phyloP scores from a whole-genome alignment of 2,329 filamentous ascomycete species.

The Trichoderma simmonsii region DNA sequence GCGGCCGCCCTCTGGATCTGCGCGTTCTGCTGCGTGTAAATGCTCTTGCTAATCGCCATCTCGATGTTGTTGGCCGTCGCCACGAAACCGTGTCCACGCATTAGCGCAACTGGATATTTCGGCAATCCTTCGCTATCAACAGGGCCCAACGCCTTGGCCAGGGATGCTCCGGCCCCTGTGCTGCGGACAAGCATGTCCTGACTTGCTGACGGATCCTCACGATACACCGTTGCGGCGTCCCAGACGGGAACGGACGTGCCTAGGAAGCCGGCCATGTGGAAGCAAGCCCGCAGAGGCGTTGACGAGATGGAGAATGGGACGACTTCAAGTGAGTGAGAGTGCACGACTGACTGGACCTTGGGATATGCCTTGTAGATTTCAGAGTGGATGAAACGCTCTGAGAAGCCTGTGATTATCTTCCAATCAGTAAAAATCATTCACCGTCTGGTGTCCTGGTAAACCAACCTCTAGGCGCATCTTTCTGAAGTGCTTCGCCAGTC shows the following conservation, averaged over 20 bases:
- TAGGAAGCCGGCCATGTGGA: constrained; percentile 9
- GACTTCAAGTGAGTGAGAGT: constrained; percentile 10
- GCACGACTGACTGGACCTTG: background rate
- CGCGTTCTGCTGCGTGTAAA: constrained; percentile 13
- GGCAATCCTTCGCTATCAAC: background rate
- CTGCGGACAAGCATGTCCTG: constrained; percentile 6
- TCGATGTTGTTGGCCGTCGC: constrained; percentile 7
- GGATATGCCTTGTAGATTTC: constrained; percentile 9
- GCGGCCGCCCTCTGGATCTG: background rate
- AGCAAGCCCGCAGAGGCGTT: background rate
- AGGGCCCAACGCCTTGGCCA: constrained; percentile 1
- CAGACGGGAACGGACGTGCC: constrained; percentile 1
- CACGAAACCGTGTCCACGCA: constrained; percentile 13
- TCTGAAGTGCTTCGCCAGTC: background rate
- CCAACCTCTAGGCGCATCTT: background rate
- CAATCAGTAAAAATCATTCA: background rate
- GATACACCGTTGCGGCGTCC: constrained; percentile 2
- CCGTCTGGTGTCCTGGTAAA: background rate
- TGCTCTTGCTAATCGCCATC: constrained; percentile 9
- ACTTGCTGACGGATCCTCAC: background rate
- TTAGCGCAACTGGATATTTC: background rate
- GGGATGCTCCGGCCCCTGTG: background rate
- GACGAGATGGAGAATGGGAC: constrained; percentile 6
- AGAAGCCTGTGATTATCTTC: background rate
- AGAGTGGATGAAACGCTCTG: constrained; percentile 9